Conservation (phyloP, 1,139 yeast genomes). For the Debaryomyces subglobosus region DNA sequence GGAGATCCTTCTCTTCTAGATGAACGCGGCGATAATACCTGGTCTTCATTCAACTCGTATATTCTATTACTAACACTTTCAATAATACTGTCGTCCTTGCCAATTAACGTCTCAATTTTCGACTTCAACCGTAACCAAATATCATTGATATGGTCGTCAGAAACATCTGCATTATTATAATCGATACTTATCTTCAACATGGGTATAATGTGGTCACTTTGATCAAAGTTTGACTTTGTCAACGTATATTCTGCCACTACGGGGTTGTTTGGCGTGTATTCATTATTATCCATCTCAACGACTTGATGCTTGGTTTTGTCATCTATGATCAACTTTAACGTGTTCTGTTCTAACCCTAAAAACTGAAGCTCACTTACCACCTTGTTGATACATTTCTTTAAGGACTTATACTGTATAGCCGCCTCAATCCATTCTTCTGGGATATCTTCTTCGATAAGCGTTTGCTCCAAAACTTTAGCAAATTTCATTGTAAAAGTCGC, state of each 20-base stretch:
- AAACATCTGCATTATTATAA: conserved; percentile 30
- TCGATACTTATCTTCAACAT: conserved; percentile 44
- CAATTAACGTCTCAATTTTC: conserved; percentile 33
- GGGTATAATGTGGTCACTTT: conserved; percentile 32
- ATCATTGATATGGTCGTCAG: conserved; percentile 42
- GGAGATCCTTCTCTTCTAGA: conserved; percentile 3
- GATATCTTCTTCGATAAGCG: conserved; percentile 59
- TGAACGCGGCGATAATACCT: conserved; percentile 15
- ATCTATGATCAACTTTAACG: conserved; percentile 46
- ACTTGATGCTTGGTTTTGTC: conserved; percentile 26
- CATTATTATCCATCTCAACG: conserved; percentile 35
- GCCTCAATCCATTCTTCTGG: conserved; percentile 72
- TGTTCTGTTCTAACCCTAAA: conserved; percentile 55
- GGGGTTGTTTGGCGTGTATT: conserved; percentile 43
- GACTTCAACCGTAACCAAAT: conserved; percentile 35
- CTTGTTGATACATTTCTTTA: conserved; percentile 65
- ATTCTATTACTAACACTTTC: conserved; percentile 15
- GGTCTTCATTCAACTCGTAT: conserved; percentile 21
- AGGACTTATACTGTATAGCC: conserved; percentile 71
- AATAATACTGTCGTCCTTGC: conserved; percentile 20
- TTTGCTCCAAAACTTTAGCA: conserved; percentile 69
- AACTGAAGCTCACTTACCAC: conserved; percentile 62
- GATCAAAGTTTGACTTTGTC: conserved; percentile 28
- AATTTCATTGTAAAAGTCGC: conserved; percentile 56
- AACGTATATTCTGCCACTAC: conserved; percentile 47